phyloP scores from a whole-genome alignment of 495 filamentous ascomycete genomes.

The Trichoderma parareesei region DNA sequence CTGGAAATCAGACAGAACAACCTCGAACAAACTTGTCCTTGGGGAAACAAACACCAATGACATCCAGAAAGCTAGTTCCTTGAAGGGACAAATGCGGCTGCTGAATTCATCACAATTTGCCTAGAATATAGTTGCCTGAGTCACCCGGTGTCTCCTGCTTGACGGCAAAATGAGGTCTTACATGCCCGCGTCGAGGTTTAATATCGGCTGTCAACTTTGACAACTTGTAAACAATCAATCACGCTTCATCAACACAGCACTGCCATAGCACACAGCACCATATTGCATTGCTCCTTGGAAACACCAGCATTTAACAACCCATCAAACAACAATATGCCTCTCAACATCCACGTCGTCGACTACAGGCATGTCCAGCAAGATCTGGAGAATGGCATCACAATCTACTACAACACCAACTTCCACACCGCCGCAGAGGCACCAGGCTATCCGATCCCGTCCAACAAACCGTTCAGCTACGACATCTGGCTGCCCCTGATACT shows the following conservation, averaged over 20 bases:
- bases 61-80: too few relatives aligned
- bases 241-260: too few relatives aligned
- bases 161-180: too few relatives aligned
- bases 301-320: background rate
- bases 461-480: conserved; percentile 19
- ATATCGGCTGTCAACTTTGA: too few relatives aligned
- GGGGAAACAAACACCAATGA: too few relatives aligned
- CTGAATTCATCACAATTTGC: background rate
- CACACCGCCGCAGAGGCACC: conserved; percentile 18
- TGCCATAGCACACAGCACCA: too few relatives aligned
- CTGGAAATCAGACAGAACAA: too few relatives aligned
- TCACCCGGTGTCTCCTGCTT: background rate
- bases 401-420: conserved; percentile 21
- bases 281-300: too few relatives aligned
- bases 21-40: too few relatives aligned
- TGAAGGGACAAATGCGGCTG: background rate
- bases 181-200: too few relatives aligned
- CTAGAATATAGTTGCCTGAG: background rate
- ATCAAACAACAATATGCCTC: background rate
- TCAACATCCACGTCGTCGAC: conserved; percentile 8
- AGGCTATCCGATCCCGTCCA: conserved; percentile 15
- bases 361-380: conserved; percentile 14
- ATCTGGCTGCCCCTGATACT: conserved; percentile 23
- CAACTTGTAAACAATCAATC: too few relatives aligned
- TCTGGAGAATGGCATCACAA: conserved; percentile 13